A percentile compares a stretch with the other conserved stretches of the same genome.
Evolutionary conservation across 208 protist genomes (phyloP).

Genomic region (Crithidia sp.): DNA sequence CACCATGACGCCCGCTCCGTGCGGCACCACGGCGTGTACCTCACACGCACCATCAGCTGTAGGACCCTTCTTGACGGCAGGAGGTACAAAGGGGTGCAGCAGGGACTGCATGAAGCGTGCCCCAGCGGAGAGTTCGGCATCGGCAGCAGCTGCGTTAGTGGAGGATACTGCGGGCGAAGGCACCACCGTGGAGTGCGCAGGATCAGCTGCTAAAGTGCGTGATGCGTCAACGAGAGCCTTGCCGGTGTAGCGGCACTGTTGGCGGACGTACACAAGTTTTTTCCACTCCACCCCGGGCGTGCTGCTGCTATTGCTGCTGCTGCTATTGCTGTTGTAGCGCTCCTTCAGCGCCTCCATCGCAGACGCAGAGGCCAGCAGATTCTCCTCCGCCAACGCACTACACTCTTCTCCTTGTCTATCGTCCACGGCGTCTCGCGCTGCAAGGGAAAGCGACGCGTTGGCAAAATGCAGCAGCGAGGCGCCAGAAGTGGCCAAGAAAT

Average conservation of each 20-base stretch:
- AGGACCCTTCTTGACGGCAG: not conserved
- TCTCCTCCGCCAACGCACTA: constrained; percentile 12
- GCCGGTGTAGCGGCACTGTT: constrained; percentile 39
- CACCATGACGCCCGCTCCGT: constrained; percentile 36
- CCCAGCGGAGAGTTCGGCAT: constrained; percentile 21
- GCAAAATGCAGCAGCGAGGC: constrained; percentile 24
- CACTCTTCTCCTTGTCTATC: not conserved
- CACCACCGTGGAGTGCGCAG: not conserved
- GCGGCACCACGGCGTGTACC: constrained; percentile 6
- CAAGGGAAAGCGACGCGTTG: constrained; percentile 21
- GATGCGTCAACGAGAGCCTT: constrained; percentile 1
- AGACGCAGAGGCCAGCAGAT: constrained; percentile 15
- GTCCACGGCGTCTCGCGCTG: constrained; percentile 9
- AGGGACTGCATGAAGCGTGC: constrained; percentile 30
- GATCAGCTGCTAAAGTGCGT: not conserved
- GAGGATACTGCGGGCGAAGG: not conserved
- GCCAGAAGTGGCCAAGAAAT: constrained; percentile 27
- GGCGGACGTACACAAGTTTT: constrained; percentile 30
- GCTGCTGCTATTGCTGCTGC: constrained; percentile 4
- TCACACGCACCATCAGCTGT: too few species aligned
- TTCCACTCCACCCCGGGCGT: constrained; percentile 20
- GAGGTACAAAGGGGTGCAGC: constrained; percentile 24
- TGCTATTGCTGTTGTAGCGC: constrained; percentile 13
- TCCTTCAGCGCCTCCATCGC: constrained; percentile 20
- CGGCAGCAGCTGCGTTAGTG: not conserved